phyloP scores from a whole-genome alignment of 2,329 filamentous ascomycete genomes.

The Alternaria sp. region DNA sequence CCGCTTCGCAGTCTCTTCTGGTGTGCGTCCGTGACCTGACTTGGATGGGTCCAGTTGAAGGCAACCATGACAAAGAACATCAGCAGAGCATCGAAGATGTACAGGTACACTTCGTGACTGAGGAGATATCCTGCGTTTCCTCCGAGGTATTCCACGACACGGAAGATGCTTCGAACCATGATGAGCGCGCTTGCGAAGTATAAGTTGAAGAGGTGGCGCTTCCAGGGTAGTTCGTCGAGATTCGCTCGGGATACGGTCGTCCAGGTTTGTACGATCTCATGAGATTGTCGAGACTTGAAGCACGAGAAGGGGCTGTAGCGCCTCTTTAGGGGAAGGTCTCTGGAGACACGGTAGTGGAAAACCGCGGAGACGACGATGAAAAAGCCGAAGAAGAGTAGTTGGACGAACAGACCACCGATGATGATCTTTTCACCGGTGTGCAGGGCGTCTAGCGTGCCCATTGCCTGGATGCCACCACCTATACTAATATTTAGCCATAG shows the following conservation, averaged over 20 bases:
- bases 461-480: conserved; percentile 28
- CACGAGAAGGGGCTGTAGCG: not conserved
- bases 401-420: conserved; percentile 49
- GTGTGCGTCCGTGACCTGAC: conserved; percentile 28
- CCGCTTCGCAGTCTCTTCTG: conserved; percentile 10
- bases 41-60: conserved; percentile 49
- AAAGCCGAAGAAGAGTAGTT: conserved; percentile 57
- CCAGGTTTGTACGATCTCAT: not conserved
- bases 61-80: conserved; percentile 53
- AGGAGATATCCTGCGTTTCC: conserved; percentile 55
- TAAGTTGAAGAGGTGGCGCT: conserved; percentile 50
- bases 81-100: conserved; percentile 54
- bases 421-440: conserved; percentile 27
- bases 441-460: conserved; percentile 4
- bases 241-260: not conserved
- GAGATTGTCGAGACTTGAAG: not conserved
- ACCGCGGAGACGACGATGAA: conserved; percentile 47
- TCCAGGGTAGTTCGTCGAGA: conserved; percentile 26
- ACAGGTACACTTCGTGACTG: conserved; percentile 51
- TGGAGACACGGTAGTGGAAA: conserved; percentile 26
- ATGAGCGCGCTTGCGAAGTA: conserved; percentile 56
- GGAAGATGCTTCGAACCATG: conserved; percentile 57
- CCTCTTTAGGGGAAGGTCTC: conserved; percentile 10
- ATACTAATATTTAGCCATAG: not conserved
- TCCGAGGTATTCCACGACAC: conserved; percentile 56